Conservation (phyloP, 176 grass and related monocot species). For the Alloteropsis semialata region DNA sequence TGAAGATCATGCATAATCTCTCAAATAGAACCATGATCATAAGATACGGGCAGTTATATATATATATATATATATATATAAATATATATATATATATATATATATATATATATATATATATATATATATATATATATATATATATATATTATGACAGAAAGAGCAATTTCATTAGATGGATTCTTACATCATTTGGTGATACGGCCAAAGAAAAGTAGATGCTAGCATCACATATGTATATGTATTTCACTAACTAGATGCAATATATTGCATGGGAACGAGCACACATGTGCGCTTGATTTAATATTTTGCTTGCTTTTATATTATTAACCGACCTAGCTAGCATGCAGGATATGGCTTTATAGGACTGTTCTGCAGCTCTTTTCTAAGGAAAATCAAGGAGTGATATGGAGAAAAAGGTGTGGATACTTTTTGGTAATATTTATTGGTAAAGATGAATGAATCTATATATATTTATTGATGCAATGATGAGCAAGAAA, state of each 20-base stretch:
- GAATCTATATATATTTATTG: background rate
- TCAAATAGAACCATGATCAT: background rate
- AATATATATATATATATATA: background rate
- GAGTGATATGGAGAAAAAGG: background rate
- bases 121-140: background rate
- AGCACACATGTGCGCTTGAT: background rate
- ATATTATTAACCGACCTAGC: background rate
- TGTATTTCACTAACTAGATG: background rate
- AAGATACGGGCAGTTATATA: background rate
- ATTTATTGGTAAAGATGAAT: background rate
- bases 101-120: background rate
- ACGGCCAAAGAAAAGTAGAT: background rate
- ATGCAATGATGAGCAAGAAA: background rate
- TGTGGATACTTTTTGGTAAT: background rate
- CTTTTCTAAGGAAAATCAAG: background rate
- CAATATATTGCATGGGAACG: background rate
- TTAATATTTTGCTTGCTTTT: background rate
- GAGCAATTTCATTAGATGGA: background rate
- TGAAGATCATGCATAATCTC: background rate
- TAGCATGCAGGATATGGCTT: background rate
- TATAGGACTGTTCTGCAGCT: too few relatives aligned
- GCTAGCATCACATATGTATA: background rate
- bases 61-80: background rate
- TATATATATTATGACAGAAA: background rate
- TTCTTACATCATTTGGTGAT: too few relatives aligned